Percentiles rank a stretch among this genome's conserved stretches.
These are phyloP conservation scores for Diaporthe helianthi DNA, from an alignment of 2,329 filamentous ascomycete genomes.

Conservation along the genomic window DNA sequence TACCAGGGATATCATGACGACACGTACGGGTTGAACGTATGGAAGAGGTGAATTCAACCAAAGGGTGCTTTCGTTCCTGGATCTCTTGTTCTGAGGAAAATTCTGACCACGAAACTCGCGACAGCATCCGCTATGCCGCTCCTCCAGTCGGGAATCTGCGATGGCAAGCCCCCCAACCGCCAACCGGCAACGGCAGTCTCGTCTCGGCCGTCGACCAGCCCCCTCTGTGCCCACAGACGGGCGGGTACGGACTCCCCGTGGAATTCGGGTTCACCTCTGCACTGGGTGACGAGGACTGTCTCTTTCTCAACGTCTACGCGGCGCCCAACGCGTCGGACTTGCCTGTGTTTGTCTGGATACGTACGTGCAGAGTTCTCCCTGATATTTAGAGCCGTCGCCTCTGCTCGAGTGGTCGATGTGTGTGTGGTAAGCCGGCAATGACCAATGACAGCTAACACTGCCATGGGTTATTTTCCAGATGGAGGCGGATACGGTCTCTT, in stretches of 20 bases:
- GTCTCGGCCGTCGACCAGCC: conserved; percentile 40
- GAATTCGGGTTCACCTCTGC: conserved; percentile 41
- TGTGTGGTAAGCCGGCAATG: not conserved
- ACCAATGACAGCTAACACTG: not conserved
- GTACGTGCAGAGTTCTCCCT: conserved; percentile 37
- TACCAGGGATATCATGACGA: conserved; percentile 15
- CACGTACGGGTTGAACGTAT: conserved; percentile 8
- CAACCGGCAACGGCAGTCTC: conserved; percentile 34
- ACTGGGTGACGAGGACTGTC: conserved; percentile 51
- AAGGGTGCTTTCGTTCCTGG: too few species aligned
- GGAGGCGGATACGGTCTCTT: conserved; percentile 32
- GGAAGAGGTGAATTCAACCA: not conserved
- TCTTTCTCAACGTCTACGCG: conserved; percentile 57
- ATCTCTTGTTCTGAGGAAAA: too few species aligned
- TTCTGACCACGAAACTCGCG: not conserved
- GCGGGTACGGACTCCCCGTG: conserved; percentile 40
- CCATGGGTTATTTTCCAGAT: conserved; percentile 17
- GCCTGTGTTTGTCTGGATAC: conserved; percentile 54
- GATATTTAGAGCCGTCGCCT: not conserved
- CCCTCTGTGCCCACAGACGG: conserved; percentile 41
- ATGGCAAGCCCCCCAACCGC: conserved; percentile 41
- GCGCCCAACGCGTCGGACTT: conserved; percentile 51
- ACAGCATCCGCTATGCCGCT: conserved; percentile 42
- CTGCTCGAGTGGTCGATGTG: not conserved
- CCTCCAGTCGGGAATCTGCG: conserved; percentile 40